Evolutionary conservation across 106 monocot species (phyloP), one percentile per base, ranked within the genome.

Genomic region (Platanthera zijinensis): DNA sequence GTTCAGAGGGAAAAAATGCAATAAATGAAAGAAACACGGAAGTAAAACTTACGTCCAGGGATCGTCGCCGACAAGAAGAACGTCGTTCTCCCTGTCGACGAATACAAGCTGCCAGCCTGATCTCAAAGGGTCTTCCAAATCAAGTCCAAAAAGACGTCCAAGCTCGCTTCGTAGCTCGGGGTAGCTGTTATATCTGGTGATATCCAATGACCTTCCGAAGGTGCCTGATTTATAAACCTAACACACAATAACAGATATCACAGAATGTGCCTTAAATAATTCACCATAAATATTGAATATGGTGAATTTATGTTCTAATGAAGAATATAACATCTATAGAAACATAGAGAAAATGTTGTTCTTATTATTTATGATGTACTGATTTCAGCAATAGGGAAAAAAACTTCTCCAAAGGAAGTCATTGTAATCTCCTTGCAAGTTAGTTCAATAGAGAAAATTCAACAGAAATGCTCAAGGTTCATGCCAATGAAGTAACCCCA

Each of bases 31-130:
- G 13, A 10, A 52, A 39, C 39, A 39, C 39, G 39, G 2, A 52
- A 10, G 39, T 51, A 52, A 71, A 46, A 80, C 95, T 76, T 88
- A 95, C 95, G 89, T 84, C 91, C 91, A 91, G 0, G 91, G 91
- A 74, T 88, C 91, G 54, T 91, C 91, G 75, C 91, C 91, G 8
- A 91, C 69, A 80, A 91, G 91, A 88, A 91, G 91, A 81, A 84
- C 78, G 78, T 91, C 91, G 72, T 88, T 80, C 86, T 91, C 91
- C 74, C 89, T 78, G 84, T 97, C 96, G 77, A 97, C 89, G 74
- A 97, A 93, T 88, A 97, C 96, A 97, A 97, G 96, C 96, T 97
- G 96, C 96, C 96, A 97, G 96, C 96, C 96, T 97, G 96, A 97
- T 97, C 96, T 97, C 77, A 88, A 15, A 76, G 84, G 86, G 86